Percentiles rank a stretch among this genome's conserved stretches.
These are phyloP conservation scores for Chamaecrista fasciculata DNA, from an alignment of 306 rosid genomes.

Conservation along the genomic window DNA sequence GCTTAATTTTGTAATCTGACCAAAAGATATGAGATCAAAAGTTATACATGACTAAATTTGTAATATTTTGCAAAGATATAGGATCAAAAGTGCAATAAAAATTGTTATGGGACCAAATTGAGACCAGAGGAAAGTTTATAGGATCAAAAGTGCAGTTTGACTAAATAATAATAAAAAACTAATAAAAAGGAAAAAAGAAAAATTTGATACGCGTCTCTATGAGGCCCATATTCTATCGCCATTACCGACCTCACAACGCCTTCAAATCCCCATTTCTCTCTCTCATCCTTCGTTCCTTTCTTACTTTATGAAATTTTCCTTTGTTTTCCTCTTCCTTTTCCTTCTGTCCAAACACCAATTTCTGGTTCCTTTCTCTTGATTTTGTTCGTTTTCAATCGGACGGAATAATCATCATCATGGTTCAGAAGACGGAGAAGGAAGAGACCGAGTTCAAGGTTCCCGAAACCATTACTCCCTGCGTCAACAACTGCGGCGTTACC, in stretches of 20 bases:
- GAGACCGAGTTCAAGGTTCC: conserved; percentile 87
- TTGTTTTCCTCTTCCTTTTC: conserved; percentile 7
- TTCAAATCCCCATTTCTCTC: conserved; percentile 53
- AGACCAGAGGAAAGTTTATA: too few species aligned
- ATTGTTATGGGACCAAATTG: too few species aligned
- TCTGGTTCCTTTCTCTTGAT: not conserved
- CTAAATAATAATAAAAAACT: too few species aligned
- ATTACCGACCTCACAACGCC: conserved; percentile 63
- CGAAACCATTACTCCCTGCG: conserved; percentile 63
- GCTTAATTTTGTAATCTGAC: too few species aligned
- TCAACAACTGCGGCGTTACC: conserved; percentile 80
- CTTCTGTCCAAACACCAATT: not conserved
- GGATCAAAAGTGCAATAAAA: too few species aligned
- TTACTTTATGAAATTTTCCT: too few species aligned
- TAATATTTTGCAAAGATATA: too few species aligned
- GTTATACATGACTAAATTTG: too few species aligned
- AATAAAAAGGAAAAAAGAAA: conserved; percentile 4
- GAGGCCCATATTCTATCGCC: conserved; percentile 68
- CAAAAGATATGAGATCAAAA: too few species aligned
- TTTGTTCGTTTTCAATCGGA: not conserved
- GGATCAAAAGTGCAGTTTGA: too few species aligned
- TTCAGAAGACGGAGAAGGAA: conserved; percentile 79
- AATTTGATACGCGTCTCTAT: conserved; percentile 66
- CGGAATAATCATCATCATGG: too few species aligned
- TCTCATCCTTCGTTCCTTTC: conserved; percentile 13